Evolutionary conservation across 192 early-diverging fungal species (phyloP), one percentile per base, ranked within the genome.

Genomic region (Phlyctochytrium bullatum): DNA sequence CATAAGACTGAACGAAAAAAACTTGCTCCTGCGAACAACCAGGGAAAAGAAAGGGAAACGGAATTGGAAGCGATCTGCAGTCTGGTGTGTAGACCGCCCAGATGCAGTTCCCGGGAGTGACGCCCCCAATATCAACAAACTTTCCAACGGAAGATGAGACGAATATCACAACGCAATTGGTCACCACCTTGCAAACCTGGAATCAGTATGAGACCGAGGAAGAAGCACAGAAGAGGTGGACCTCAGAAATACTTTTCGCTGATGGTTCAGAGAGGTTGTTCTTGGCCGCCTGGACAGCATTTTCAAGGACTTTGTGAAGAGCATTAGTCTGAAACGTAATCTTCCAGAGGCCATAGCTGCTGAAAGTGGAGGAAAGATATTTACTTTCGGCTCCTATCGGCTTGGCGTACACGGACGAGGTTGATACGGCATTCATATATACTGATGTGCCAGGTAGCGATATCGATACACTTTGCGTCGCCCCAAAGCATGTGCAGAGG

Each of bases 401-500:
- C 80, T 98, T 28, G 97, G 97, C 17, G 97, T 96, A 6, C 95
- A 99, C 76, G 91, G 90, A 24, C 80, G 88, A 65, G 93, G 93
- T 86, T 28, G 3, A 10, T 50, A n/a, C 50, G 6, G n/a, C 36
- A 6, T 23, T 35, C 17, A 27, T n/a, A 16, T 61, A 20, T 34
- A 29, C 28, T 28, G 30, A 32, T 25, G 35, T 24, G 31, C 32
- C 59, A 90, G 92, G 90, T 20, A 84, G 91, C n/a, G 97, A 99
- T 94, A 95, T 99, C 54, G 97, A 99, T 87, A 98, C 94, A 0
- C 74, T 99, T 33, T 98, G 95, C 69, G 94, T 99, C 12, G 91
- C 90, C 34, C 97, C 97, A 3, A 86, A 83, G 52, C 89, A 92
- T 77, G 91, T 99, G 4, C 81, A 84, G 64, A 79, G 95, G 33